A percentile compares a stretch with the other conserved stretches of the same genome.
phyloP scores from a whole-genome alignment of 2,329 filamentous ascomycete genomes.

The Trichoderma atrobrunneum region DNA sequence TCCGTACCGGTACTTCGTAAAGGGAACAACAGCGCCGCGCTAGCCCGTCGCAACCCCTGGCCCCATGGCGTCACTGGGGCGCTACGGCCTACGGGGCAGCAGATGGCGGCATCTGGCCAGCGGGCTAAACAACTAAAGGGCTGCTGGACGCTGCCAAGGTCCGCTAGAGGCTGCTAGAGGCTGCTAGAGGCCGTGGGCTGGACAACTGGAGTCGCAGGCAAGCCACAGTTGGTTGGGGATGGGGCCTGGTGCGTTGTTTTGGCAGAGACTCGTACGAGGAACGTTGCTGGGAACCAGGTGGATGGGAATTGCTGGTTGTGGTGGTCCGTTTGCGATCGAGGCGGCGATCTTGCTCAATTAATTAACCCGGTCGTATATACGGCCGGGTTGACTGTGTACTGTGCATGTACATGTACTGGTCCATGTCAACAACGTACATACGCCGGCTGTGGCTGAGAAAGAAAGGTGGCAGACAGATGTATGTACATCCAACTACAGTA shows the following conservation, averaged over 20 bases:
- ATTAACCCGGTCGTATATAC: neutral
- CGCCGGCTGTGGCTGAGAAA: neutral
- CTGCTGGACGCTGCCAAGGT: neutral
- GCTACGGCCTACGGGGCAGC: conserved; percentile 8
- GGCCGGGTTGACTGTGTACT: neutral
- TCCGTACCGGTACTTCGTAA: neutral
- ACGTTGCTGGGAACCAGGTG: neutral
- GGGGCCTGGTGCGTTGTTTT: neutral
- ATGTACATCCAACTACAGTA: neutral
- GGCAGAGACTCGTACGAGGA: neutral
- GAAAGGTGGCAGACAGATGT: too few species aligned
- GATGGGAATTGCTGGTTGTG: neutral
- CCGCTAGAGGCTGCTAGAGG: neutral
- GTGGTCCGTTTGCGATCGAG: conserved; percentile 7
- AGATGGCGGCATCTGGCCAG: conserved; percentile 15
- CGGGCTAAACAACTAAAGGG: neutral
- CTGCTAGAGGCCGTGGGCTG: neutral
- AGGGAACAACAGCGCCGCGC: neutral
- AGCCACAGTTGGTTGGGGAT: neutral
- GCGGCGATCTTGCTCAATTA: neutral
- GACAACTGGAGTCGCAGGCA: neutral
- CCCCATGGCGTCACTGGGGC: conserved; percentile 27
- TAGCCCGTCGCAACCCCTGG: conserved; percentile 22
- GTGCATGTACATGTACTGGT: neutral
- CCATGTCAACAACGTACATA: neutral